A percentile compares a stretch with the other conserved stretches of the same genome.
Conservation (phyloP, 306 rosid genomes). For the Hippophae rhamnoides region DNA sequence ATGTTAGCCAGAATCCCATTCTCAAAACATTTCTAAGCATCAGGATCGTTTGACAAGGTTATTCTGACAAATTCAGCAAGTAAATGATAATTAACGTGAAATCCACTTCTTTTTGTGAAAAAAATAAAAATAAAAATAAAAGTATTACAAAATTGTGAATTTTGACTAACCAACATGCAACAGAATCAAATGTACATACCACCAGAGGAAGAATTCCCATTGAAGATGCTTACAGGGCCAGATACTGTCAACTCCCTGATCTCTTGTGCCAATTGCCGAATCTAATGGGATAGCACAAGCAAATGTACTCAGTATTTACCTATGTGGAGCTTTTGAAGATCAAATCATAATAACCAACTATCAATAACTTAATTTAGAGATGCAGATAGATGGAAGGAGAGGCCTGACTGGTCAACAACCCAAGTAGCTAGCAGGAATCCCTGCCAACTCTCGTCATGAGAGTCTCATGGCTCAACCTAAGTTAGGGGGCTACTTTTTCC, state of each 20-base stretch:
- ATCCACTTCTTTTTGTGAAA: background rate
- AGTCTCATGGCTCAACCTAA: background rate
- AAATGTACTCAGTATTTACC: background rate
- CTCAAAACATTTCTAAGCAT: background rate
- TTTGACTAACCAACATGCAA: slow-evolving; percentile 9
- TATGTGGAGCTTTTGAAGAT: background rate
- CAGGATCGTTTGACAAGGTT: no score
- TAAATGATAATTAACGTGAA: background rate
- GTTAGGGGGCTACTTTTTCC: background rate
- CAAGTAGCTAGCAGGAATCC: background rate
- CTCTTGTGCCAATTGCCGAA: slow-evolving; percentile 67
- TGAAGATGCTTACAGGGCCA: slow-evolving; percentile 49
- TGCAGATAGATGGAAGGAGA: background rate
- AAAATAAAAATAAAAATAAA: background rate
- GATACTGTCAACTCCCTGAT: slow-evolving; percentile 59
- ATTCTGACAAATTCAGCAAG: background rate
- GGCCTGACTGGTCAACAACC: background rate
- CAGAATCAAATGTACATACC: slow-evolving; percentile 33
- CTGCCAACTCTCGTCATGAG: background rate
- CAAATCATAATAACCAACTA: background rate
- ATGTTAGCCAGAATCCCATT: background rate
- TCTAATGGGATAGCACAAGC: slow-evolving; percentile 26
- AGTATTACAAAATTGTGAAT: background rate
- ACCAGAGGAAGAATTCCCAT: slow-evolving; percentile 39
- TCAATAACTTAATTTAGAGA: background rate